Evolutionary conservation across 441 rosid species (phyloP), one percentile per base, ranked within the genome.

Genomic region (Populus hybrid): DNA sequence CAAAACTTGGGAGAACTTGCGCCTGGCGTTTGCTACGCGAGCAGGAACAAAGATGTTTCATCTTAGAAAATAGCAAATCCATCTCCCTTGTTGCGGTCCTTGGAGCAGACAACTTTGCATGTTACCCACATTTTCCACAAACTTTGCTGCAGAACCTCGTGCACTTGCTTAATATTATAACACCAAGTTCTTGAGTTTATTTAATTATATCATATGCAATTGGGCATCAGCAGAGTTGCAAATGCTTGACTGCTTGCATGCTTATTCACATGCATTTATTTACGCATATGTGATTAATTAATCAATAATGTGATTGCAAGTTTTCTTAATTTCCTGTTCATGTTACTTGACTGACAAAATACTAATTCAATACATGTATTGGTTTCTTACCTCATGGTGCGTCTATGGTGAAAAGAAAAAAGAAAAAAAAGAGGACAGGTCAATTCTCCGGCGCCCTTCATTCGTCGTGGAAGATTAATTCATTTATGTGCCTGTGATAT

Each of bases 41-140:
- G 54, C 66, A 42, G 72, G 73, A 65, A 71, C 73, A 65, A 28
- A 70, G 38, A 26, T 23, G 66, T 67, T 78, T 74, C 54, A 34
- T 72, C 20, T 38, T 59, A 7, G 14, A 40, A 5, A 16, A 36
- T 59, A 10, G 40, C 9, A 57, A 38, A 46, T 40, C 71, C 68
- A 21, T 69, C 34, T 23, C 16, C 54, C 18, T 38, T 61, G 73
- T 76, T 69, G 40, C 14, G 46, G 32, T 54, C 21, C 57, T 63
- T 21, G 32, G 16, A 12, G 59, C 23, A 36, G 14, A 63, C 76
- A 74, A 54, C 38, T 57, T 64, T 38, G 35, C 69, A 63, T 64
- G 59, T 36, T 64, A 36, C 16, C 59, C 59, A 63, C 76, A 64
- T 36, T 36, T 20, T 24, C 54, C 54, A 61, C 14, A 34, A 61